These are phyloP conservation scores for Trametes pubescens DNA, from an alignment of 1,284 basidiomycete genomes.

Conservation along the genomic window DNA sequence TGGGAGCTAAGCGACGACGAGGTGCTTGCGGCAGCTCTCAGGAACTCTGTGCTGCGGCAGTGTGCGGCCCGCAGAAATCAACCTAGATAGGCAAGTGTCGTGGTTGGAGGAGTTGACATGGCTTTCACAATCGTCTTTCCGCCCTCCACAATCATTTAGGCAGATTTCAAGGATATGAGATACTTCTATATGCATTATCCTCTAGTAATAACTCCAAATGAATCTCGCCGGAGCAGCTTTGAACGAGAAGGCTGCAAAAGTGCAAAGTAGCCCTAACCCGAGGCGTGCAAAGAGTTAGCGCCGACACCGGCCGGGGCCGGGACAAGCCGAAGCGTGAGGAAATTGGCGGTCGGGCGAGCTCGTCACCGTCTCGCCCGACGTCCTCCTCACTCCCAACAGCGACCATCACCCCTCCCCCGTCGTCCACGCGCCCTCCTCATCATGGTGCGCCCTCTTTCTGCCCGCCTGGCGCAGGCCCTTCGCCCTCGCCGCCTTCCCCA, in stretches of 20 bases:
- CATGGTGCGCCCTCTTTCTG: slow-evolving; percentile 41
- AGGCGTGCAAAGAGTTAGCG: not conserved
- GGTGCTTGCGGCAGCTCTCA: too few species aligned
- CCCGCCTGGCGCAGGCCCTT: slow-evolving; percentile 41
- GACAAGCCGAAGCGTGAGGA: slow-evolving; percentile 32
- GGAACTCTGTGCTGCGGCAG: not conserved
- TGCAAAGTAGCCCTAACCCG: not conserved
- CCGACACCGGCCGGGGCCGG: slow-evolving; percentile 18
- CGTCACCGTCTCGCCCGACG: slow-evolving; percentile 33
- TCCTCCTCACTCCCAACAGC: slow-evolving; percentile 35
- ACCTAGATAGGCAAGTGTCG: slow-evolving; percentile 1
- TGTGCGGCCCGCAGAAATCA: too few species aligned
- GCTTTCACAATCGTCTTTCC: too few species aligned
- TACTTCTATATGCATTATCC: too few species aligned
- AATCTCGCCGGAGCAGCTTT: not conserved
- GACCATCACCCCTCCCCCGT: slow-evolving; percentile 32
- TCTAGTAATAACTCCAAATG: not conserved
- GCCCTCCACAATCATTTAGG: too few species aligned
- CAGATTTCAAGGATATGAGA: too few species aligned
- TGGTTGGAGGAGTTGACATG: not conserved
- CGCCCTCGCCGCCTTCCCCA: slow-evolving; percentile 38
- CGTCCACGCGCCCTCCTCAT: slow-evolving; percentile 31
- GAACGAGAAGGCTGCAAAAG: not conserved
- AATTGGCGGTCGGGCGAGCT: slow-evolving; percentile 30
- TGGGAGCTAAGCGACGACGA: not conserved